Percentiles rank a stretch among this genome's conserved stretches.
These are phyloP conservation scores for Gossypium anomalum DNA, from an alignment of 345 rosid species.

Conservation along the genomic window DNA sequence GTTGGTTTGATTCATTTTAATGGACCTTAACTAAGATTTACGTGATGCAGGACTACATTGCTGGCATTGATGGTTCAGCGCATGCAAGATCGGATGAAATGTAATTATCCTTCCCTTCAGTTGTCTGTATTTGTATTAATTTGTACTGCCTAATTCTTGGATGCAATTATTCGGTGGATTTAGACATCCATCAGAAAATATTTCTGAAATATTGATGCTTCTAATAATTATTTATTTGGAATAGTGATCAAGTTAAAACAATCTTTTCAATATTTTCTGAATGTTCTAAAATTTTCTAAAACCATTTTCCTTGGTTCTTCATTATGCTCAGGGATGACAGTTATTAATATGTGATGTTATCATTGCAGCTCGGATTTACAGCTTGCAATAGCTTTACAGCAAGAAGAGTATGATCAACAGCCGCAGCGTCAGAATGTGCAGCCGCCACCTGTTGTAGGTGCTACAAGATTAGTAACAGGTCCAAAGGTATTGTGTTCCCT, in stretches of 20 bases:
- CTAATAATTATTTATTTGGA: background rate
- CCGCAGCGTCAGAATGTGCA: slow-evolving; percentile 48
- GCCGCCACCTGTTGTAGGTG: slow-evolving; percentile 44
- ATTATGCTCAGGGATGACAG: background rate
- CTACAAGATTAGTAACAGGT: slow-evolving; percentile 71
- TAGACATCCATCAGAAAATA: background rate
- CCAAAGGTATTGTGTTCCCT: slow-evolving; percentile 52
- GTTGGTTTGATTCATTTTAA: slow-evolving; percentile 4
- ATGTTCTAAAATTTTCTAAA: background rate
- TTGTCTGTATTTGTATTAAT: background rate
- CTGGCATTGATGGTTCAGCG: slow-evolving; percentile 59
- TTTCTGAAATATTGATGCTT: background rate
- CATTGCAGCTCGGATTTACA: slow-evolving; percentile 84
- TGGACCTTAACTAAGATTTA: slow-evolving; percentile 19
- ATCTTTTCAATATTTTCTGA: background rate
- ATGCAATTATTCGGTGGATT: background rate
- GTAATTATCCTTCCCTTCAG: slow-evolving; percentile 40
- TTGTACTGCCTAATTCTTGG: background rate
- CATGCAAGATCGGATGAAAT: slow-evolving; percentile 56
- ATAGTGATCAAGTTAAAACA: background rate
- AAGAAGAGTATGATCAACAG: slow-evolving; percentile 88
- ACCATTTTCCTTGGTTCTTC: slow-evolving; percentile 1
- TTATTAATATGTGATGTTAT: slow-evolving; percentile 10
- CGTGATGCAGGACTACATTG: slow-evolving; percentile 70
- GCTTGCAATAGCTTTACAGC: slow-evolving; percentile 93